Conservation (phyloP, 208 protist genomes). For the Novymonas esmeraldas region DNA sequence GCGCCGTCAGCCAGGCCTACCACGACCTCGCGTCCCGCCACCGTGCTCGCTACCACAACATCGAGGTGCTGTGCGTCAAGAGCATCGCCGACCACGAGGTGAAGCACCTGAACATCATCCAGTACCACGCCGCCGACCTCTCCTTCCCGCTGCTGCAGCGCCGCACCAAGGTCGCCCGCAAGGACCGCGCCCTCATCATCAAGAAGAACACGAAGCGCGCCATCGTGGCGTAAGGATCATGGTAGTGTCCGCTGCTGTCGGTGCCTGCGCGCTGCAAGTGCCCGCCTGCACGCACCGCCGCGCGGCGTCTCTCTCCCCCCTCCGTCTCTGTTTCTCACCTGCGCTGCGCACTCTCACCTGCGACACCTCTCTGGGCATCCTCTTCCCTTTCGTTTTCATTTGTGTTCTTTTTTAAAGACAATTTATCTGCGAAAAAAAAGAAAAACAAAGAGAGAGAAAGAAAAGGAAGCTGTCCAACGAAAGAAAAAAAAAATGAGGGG, state of each 20-base stretch:
- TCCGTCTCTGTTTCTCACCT: neutral
- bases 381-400: neutral
- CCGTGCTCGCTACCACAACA: conserved; percentile 93
- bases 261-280: no score
- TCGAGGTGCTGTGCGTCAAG: conserved; percentile 97
- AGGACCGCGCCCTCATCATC: conserved; percentile 83
- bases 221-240: conserved; percentile 55
- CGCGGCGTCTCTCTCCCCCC: neutral
- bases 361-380: neutral
- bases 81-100: conserved; percentile 89
- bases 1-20: conserved; percentile 97
- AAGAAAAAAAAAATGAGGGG: conserved; percentile 4
- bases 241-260: neutral
- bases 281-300: no score
- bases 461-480: neutral
- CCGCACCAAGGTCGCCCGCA: conserved; percentile 72
- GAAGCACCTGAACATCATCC: conserved; percentile 80
- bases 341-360: neutral
- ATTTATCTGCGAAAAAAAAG: neutral
- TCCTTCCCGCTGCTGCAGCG: conserved; percentile 97
- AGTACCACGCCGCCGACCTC: conserved; percentile 93
- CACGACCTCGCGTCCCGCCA: conserved; percentile 98
- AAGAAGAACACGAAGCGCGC: conserved; percentile 88
- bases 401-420: neutral
- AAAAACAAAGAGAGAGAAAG: neutral